Evolutionary conservation across 2,329 filamentous ascomycete genomes (phyloP).

Genomic region (Davidsoniella neocaledoniae): DNA sequence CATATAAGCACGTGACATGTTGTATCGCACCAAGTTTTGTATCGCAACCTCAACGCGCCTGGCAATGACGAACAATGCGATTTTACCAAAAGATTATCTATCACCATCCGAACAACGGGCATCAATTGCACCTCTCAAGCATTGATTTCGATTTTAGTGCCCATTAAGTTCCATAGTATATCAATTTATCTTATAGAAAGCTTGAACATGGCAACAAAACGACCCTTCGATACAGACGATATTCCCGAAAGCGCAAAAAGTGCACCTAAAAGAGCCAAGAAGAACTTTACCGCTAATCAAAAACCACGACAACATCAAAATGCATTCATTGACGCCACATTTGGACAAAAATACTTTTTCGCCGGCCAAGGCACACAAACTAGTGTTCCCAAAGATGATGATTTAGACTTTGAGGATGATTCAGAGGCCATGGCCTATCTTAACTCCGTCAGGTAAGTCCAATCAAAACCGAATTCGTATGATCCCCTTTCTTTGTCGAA

Average conservation of each 20-base stretch:
- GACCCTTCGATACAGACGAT: constrained; percentile 1
- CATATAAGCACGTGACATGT: not conserved
- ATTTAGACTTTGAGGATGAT: constrained; percentile 51
- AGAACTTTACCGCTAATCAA: constrained; percentile 20
- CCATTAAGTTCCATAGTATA: not conserved
- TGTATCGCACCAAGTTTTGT: not conserved
- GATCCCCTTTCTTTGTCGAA: constrained; percentile 2
- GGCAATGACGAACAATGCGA: no score
- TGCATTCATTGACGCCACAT: constrained; percentile 41
- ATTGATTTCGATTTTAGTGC: not conserved
- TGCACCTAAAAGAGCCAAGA: constrained; percentile 5
- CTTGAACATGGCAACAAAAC: constrained; percentile 8
- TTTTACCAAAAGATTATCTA: no score
- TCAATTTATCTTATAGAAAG: not conserved
- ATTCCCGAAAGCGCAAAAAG: not conserved
- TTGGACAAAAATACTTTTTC: constrained; percentile 57
- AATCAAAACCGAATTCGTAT: not conserved
- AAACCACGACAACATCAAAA: constrained; percentile 27
- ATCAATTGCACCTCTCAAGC: not conserved
- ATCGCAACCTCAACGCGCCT: no score
- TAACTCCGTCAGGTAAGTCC: constrained; percentile 50
- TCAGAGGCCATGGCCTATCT: constrained; percentile 54
- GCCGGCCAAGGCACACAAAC: constrained; percentile 39
- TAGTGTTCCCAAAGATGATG: constrained; percentile 32
- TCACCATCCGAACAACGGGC: no score